Base-by-base conservation (phyloP, 2,329 filamentous ascomycete species). In the Hymenoscyphus salicellus region DNA sequence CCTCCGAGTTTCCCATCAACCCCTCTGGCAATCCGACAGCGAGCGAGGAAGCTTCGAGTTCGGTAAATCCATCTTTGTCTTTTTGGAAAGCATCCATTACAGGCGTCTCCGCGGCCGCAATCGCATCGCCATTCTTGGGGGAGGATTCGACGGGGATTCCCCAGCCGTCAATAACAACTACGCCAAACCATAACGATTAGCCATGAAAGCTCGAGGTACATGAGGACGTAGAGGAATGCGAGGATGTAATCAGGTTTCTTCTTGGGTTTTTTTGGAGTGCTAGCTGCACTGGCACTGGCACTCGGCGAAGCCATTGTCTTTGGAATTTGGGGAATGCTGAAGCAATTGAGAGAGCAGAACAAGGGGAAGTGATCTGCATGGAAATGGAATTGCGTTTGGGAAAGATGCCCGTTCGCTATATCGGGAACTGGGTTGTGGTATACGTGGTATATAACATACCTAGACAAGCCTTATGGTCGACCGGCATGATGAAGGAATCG, bases 141-240 rank as follows among this genome's bases (percentile, higher is more conserved):
- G 93, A 96, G 65, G 88, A 81, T 71, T 89, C 89, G 69, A 87
- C 87, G 74, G 93, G 86, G 74, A 98, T 87, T 76, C 95, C 95
- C 95, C 95, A 99, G 76, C 95, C 95, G 82, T 99, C 95, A 84
- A 99, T 99, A 81, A 98, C 95, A 86, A 99, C 90, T 93, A 75
- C 80, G 80, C 72, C 71, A 75, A 59, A 86, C 75, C 76, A 85
- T 77, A 73, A 83, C 78, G 66, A 84, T 85, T 84, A 87, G 83
- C 83, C 83, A 86, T 65, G 79, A 80, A 64, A 85, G 72, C 76
- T 87, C 83, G 64, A 87, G 75, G 71, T 86, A 86, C 64, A 85
- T 72, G 68, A 87, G 78, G 67, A 83, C 76, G 71, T 83, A 85
- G 73, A 81, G 82, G 62, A 78, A 74, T 61, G 79, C 77, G 61